Percentiles rank a stretch among this genome's conserved stretches.
Conservation (phyloP, 148 eudicot species). For the Rhododendron henanense region DNA sequence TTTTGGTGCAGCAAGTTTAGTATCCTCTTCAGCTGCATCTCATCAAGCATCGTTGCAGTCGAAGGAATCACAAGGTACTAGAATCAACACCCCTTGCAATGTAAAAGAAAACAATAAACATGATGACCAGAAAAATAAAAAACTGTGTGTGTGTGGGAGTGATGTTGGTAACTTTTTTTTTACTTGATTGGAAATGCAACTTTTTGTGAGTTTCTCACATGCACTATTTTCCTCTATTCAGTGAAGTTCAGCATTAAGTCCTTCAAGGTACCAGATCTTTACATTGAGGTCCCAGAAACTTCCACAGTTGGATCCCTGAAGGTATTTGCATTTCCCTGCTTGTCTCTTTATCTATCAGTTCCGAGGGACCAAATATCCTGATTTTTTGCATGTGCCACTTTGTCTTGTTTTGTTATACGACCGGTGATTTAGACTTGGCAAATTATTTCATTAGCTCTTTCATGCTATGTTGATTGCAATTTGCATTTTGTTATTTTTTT, state of each 20-base stretch:
- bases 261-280: slow-evolving; percentile 91
- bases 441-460: background rate
- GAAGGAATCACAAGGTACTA: slow-evolving; percentile 57
- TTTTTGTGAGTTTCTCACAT: slow-evolving; percentile 20
- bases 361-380: background rate
- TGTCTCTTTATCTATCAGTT: background rate
- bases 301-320: slow-evolving; percentile 86
- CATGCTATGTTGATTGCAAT: background rate
- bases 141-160: background rate
- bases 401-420: background rate
- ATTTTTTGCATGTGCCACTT: background rate
- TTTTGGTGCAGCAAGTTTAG: slow-evolving; percentile 40
- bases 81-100: background rate
- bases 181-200: background rate
- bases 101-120: background rate
- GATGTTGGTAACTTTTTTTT: background rate
- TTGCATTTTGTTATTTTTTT: background rate
- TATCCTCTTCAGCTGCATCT: slow-evolving; percentile 38
- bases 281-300: slow-evolving; percentile 86
- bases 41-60: slow-evolving; percentile 43
- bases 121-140: background rate
- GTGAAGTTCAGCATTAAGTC: slow-evolving; percentile 93
- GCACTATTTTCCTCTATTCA: slow-evolving; percentile 31
- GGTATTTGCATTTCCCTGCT: slow-evolving; percentile 37
- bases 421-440: background rate